Base-by-base conservation (phyloP, 805 yeast species). In the Clavispora phyllophila region DNA sequence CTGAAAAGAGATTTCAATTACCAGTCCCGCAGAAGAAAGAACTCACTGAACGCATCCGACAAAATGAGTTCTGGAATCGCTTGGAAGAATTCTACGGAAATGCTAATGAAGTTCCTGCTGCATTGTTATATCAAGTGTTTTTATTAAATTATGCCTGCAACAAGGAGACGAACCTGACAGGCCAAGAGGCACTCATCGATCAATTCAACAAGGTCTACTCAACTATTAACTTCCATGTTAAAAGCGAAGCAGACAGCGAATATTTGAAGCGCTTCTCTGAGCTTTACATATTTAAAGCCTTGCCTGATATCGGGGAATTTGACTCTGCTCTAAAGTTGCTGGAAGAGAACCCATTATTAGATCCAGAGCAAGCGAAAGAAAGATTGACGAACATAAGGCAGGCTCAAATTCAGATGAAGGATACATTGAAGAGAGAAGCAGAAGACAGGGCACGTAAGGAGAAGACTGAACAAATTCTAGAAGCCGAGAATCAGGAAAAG, bases 261-360 rank as follows among this genome's bases (percentile, higher is more conserved):
- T 56, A 52, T 41, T 44, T 54, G 32, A 49, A 48, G 19, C 56
- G 62, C 37, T 48, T 66, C 33, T 39, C 60, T 8, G 68, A 69
- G 23, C 53, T 68, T 44, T 61, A 59, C 42, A 61, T 64, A 14
- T 65, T 60, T 46, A 65, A 68, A 44, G 58, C 69, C 2, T 57
- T 66, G 36, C 67, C 72, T 1, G 57, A 56, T 10, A 45, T 55
- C 14, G 61, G 62, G 28, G 48, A 56, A 25, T 60, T 56, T 34
- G 52, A 50, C 5, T 57, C 60, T 23, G 67, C 75, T 2, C 49
- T 39, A 29, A 42, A 23, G 24, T 49, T 68, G 9, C 54, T 64
- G n/a, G 49, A 50, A n/a, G 50, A 52, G n/a, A 59, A 58, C 39
- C 46, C 47, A 5, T 9, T 49, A 3, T 53, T 51, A 22, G 45